phyloP scores from a whole-genome alignment of 306 rosid species.

The Cicer pinnatifidum region DNA sequence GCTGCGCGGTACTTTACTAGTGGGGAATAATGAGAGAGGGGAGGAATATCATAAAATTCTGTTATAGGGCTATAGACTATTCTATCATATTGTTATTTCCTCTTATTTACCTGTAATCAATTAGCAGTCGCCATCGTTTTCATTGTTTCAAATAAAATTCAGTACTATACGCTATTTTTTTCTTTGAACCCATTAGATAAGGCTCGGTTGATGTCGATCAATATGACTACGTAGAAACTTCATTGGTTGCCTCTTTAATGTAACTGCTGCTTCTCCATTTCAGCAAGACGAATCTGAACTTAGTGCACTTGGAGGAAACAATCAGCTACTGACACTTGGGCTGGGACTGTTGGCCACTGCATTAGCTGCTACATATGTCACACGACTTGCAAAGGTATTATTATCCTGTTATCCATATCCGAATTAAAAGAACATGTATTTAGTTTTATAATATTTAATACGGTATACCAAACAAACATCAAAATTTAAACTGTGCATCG shows the following conservation, averaged over 20 bases:
- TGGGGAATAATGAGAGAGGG: background rate
- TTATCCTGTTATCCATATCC: background rate
- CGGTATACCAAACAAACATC: conserved; percentile 25
- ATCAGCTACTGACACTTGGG: conserved; percentile 79
- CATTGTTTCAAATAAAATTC: background rate
- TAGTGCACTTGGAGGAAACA: conserved; percentile 71
- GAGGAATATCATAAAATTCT: background rate
- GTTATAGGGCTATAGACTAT: background rate
- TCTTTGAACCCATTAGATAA: background rate
- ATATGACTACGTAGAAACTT: conserved; percentile 1
- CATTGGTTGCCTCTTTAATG: conserved; percentile 34
- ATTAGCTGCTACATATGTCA: conserved; percentile 84
- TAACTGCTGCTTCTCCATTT: conserved; percentile 47
- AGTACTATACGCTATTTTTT: background rate
- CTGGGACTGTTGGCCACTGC: conserved; percentile 84
- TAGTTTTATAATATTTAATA: conserved; percentile 7
- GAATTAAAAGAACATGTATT: conserved; percentile 23
- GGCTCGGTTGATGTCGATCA: background rate
- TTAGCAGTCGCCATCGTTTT: background rate
- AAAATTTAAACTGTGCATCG: background rate
- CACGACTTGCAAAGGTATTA: conserved; percentile 87
- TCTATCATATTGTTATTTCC: background rate
- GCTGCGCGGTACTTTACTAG: no score
- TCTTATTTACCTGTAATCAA: background rate
- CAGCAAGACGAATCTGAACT: conserved; percentile 93